Evolutionary conservation across 2,329 filamentous ascomycete genomes (phyloP).

Genomic region (Chaetothyriales sp.): DNA sequence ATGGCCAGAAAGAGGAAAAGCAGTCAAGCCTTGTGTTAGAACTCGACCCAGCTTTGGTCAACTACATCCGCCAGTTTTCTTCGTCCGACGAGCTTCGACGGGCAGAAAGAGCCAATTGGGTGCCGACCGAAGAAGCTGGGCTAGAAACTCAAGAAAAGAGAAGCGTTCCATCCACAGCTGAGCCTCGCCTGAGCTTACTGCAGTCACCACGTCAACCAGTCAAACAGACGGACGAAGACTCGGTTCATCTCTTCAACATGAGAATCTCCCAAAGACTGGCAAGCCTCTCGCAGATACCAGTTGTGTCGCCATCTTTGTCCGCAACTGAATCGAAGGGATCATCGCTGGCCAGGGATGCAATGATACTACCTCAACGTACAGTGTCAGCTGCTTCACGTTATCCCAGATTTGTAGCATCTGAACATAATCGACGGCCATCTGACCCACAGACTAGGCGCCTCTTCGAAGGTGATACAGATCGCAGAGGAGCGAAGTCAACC

Average conservation of each 20-base stretch:
- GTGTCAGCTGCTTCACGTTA: background rate
- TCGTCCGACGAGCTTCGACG: background rate
- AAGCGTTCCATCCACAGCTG: background rate
- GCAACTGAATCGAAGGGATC: conserved; percentile 1
- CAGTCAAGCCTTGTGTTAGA: conserved; percentile 9
- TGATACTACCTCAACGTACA: background rate
- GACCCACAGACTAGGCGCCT: conserved; percentile 13
- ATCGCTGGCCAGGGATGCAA: background rate
- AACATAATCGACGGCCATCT: conserved; percentile 13
- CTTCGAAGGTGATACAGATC: conserved; percentile 7
- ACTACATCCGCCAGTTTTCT: conserved; percentile 8
- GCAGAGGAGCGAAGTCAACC: background rate
- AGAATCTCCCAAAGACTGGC: conserved; percentile 17
- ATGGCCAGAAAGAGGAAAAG: background rate
- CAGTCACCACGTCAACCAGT: background rate
- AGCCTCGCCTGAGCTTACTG: background rate
- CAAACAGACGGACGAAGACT: conserved; percentile 6
- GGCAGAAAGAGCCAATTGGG: background rate
- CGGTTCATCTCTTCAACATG: conserved; percentile 18
- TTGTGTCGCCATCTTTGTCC: conserved; percentile 4
- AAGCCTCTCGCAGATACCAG: conserved; percentile 8
- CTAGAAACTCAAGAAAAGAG: background rate
- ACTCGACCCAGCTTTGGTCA: conserved; percentile 10
- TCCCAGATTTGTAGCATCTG: conserved; percentile 4
- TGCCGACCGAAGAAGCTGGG: background rate